Base-by-base conservation (phyloP, 139 green algal genomes). In the Closterium sp. region DNA sequence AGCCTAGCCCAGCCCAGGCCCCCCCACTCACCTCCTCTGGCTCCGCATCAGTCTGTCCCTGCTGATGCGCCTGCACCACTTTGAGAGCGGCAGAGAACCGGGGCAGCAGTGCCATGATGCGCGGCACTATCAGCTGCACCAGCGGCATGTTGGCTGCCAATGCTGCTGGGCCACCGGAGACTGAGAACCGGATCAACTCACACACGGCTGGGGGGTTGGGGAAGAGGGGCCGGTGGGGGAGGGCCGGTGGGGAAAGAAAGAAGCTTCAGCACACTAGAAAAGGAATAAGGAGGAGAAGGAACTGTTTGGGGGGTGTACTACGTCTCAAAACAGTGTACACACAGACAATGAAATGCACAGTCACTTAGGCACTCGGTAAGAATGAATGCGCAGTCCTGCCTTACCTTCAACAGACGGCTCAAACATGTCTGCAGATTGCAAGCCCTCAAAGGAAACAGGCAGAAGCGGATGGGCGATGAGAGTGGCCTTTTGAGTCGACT, bases 31-130 rank as follows among this genome's bases (percentile, higher is more conserved):
- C 88, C 88, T 90, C 88, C 31, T 90, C 88, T 62, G 70, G 70
- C 88, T 90, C 88, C 10, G 70, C n/a, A 10, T 90, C 88, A 27
- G 27, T 62, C 29, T 84, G 13, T 11, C 87, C 73, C 91, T 93
- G 91, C 86, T 89, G 90, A 19, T 87, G 86, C 87, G 86, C 32
- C 62, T 91, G 87, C 32, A 31, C 85, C 29, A 70, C n/a, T 17
- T 90, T 86, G 22, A 94, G 31, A 7, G 92, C 92, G 27, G 79
- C 91, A 7, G 91, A 88, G 90, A 99, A 99, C 9, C 97, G 92
- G 0, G 95, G 95, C 42, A 95, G 90, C 94, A 99, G 95, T 13
- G 93, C 93, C 97, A 99, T 97, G 24, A 98, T 95, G 84, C 95
- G 94, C n/a, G 96, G 95, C 38, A 99, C 97, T 70, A 99, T 88